phyloP scores from a whole-genome alignment of 768 basidiomycete genomes.

The Ramaria sp. region DNA sequence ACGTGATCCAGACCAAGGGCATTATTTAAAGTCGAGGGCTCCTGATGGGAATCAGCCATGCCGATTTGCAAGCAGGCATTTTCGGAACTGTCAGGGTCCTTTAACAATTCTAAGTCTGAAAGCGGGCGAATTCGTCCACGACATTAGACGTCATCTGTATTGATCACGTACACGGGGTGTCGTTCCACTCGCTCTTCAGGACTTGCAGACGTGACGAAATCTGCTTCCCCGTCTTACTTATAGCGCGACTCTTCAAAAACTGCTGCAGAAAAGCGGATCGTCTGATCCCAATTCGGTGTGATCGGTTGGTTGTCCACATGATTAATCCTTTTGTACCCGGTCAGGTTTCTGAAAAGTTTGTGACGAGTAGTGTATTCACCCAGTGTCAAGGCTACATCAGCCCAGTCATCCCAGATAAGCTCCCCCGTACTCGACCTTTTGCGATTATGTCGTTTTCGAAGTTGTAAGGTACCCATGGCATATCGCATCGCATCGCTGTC shows the following conservation, averaged over 20 bases:
- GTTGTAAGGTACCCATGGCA: background rate
- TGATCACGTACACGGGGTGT: background rate
- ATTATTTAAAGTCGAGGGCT: background rate
- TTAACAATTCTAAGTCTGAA: background rate
- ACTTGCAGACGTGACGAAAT: conserved; percentile 7
- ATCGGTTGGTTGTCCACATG: background rate
- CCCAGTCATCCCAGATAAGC: conserved; percentile 4
- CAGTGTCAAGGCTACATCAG: background rate
- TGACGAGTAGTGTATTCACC: background rate
- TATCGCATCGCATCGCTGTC: background rate
- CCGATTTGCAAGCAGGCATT: background rate
- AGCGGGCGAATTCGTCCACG: background rate
- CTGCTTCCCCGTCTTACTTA: conserved; percentile 5
- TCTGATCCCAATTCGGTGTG: background rate
- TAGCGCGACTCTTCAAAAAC: background rate
- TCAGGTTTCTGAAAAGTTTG: background rate
- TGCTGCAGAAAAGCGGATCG: conserved; percentile 1
- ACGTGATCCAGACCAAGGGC: too few relatives aligned
- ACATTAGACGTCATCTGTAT: background rate
- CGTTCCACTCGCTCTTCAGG: conserved; percentile 6
- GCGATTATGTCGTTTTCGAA: conserved; percentile 2
- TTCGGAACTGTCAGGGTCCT: background rate
- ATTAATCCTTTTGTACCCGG: background rate
- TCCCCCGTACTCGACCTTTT: conserved; percentile 1
- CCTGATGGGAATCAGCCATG: background rate